Conservation (phyloP, 2,329 filamentous ascomycete genomes). For the Phialemonium atrogriseum region DNA sequence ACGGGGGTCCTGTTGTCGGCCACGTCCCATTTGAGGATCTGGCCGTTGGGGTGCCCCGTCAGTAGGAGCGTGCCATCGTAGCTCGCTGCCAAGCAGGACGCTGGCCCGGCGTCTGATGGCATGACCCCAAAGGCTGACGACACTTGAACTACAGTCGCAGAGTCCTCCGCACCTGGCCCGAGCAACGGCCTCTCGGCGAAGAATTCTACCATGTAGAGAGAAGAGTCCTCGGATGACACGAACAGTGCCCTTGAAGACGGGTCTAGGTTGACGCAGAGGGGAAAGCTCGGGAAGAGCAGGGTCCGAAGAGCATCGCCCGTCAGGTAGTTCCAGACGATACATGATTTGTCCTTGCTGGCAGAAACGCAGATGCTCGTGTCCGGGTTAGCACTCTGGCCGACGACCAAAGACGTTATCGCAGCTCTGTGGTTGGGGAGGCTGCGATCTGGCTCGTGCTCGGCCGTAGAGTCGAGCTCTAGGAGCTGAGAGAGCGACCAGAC, state of each 20-base stretch:
- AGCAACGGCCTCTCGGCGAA: conserved; percentile 48
- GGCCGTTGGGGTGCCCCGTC: conserved; percentile 74
- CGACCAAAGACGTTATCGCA: conserved; percentile 56
- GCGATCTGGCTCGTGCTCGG: conserved; percentile 60
- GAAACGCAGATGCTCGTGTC: conserved; percentile 79
- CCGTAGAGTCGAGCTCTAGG: conserved; percentile 48
- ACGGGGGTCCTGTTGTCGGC: conserved; percentile 59
- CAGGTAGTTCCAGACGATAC: conserved; percentile 87
- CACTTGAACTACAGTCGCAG: conserved; percentile 49
- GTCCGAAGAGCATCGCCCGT: conserved; percentile 71
- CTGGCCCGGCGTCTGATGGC: conserved; percentile 56
- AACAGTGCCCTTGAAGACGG: conserved; percentile 78
- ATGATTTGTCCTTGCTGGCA: conserved; percentile 76
- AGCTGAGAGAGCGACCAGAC: conserved; percentile 80
- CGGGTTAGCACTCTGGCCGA: conserved; percentile 57
- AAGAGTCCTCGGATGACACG: conserved; percentile 71
- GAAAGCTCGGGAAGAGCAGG: conserved; percentile 66
- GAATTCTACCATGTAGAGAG: conserved; percentile 72
- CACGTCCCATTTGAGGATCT: conserved; percentile 73
- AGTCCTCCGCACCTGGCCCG: conserved; percentile 41
- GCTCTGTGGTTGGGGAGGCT: conserved; percentile 73
- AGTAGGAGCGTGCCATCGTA: conserved; percentile 76
- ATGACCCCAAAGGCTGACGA: conserved; percentile 45
- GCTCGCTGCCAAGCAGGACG: conserved; percentile 61
- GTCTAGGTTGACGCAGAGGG: conserved; percentile 68